These are phyloP conservation scores for Flaveria bidentis DNA, from an alignment of 129 eudicot species.

Conservation along the genomic window DNA sequence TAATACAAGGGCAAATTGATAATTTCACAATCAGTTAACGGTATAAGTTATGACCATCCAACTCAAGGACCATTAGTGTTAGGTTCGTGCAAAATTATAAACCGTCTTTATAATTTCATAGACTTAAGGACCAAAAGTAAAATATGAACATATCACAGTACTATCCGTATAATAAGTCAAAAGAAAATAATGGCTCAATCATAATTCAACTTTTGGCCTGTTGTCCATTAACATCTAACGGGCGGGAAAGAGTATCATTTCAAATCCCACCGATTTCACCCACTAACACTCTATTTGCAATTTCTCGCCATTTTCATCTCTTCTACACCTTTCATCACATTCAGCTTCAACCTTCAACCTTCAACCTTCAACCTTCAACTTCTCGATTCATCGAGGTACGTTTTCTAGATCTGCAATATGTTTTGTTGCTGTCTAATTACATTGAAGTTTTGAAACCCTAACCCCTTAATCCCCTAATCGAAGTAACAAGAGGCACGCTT, in stretches of 20 bases:
- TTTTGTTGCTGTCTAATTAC: neutral
- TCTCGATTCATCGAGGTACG: neutral
- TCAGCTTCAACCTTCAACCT: neutral
- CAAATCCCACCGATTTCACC: neutral
- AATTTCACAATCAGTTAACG: too few species aligned
- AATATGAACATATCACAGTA: too few species aligned
- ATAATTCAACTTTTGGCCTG: too few species aligned
- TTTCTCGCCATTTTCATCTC: neutral
- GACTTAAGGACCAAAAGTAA: too few species aligned
- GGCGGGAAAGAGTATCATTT: slow-evolving; percentile 17
- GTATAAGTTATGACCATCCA: too few species aligned
- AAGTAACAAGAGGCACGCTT: neutral
- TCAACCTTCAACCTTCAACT: neutral
- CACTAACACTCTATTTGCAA: too few species aligned
- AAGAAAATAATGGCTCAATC: too few species aligned
- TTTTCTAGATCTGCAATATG: neutral
- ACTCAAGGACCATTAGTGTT: too few species aligned
- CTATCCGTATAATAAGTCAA: too few species aligned
- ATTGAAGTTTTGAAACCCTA: neutral
- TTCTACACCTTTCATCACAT: neutral
- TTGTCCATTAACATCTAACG: neutral
- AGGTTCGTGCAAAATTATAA: too few species aligned
- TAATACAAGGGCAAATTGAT: too few species aligned
- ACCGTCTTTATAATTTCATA: too few species aligned
- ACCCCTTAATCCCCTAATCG: neutral